Evolutionary conservation across 192 early-diverging fungal species (phyloP), one percentile per base, ranked within the genome.

Genomic region (Chytriomyces sp.): DNA sequence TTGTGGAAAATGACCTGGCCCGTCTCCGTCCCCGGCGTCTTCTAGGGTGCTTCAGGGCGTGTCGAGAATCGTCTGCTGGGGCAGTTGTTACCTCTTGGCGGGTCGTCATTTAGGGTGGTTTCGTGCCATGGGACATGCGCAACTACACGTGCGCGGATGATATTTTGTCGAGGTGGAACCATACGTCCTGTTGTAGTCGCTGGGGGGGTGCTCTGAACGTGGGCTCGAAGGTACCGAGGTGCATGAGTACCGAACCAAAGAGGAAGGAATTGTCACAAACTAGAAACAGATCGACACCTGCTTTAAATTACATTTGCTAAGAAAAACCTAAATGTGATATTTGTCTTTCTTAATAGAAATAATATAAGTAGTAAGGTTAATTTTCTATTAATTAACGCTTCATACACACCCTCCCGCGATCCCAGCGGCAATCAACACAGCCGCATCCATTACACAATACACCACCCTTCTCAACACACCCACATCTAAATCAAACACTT

Each of bases 131-230:
- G 12, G 82, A 64, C 32, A 99, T 80, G 0, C 98, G 87, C 59
- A 99, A 84, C 74, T 99, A 99, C 1, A 98, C 94, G 87, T 99
- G 98, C 4, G 98, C 98, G 57, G 92, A 93, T 4, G 94, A 96
- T 19, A 98, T 87, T 84, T 98, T 98, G 82, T 98, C 96, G 19
- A 93, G 96, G 82, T 99, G 96, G 77, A 99, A 99, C 93, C 89
- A 72, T 44, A 68, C 65, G 52, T 68, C 65, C 65, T 68, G 65
- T n/a, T n/a, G n/a, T n/a, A n/a, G n/a, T n/a, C n/a, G n/a, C n/a
- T n/a, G n/a, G n/a, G n/a, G n/a, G n/a, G n/a, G n/a, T n/a, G n/a
- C n/a, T n/a, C n/a, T n/a, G n/a, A n/a, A n/a, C n/a, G n/a, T n/a
- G n/a, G n/a, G n/a, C n/a, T n/a, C n/a, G n/a, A n/a, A n/a, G n/a